Evolutionary conservation across 768 basidiomycete species (phyloP).

Genomic region (Dioszegia aurantiaca): DNA sequence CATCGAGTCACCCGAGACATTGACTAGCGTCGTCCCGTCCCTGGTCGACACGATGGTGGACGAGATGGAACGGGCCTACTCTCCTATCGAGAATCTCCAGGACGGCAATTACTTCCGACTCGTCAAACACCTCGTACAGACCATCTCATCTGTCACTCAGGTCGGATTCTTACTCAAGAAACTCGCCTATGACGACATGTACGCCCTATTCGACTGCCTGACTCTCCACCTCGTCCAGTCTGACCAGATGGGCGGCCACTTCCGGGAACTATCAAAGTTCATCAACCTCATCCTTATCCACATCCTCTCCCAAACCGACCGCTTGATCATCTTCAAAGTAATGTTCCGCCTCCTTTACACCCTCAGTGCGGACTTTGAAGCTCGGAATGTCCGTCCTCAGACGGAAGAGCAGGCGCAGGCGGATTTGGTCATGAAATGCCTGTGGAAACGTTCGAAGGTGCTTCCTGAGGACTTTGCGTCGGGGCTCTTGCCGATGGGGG

Average conservation of each 20-base stretch:
- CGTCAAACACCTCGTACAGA: slow-evolving; percentile 96
- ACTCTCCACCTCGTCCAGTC: slow-evolving; percentile 88
- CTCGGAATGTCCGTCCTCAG: slow-evolving; percentile 59
- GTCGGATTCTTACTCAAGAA: slow-evolving; percentile 82
- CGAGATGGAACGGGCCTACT: slow-evolving; percentile 89
- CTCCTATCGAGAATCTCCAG: slow-evolving; percentile 69
- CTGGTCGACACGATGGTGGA: slow-evolving; percentile 85
- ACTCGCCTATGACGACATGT: slow-evolving; percentile 76
- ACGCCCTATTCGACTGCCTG: slow-evolving; percentile 83
- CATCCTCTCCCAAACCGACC: slow-evolving; percentile 81
- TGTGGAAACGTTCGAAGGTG: slow-evolving; percentile 95
- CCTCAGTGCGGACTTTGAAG: slow-evolving; percentile 59
- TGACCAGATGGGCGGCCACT: slow-evolving; percentile 76
- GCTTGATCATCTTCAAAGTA: slow-evolving; percentile 72
- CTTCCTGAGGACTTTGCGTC: slow-evolving; percentile 87
- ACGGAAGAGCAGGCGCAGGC: slow-evolving; percentile 84
- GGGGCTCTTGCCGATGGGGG: slow-evolving; percentile 74
- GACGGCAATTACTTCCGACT: slow-evolving; percentile 81
- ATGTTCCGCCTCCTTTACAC: slow-evolving; percentile 78
- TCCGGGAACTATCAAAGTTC: slow-evolving; percentile 90
- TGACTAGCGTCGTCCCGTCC: slow-evolving; percentile 68
- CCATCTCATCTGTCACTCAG: slow-evolving; percentile 90
- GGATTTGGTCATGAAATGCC: slow-evolving; percentile 89
- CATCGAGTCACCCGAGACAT: slow-evolving; percentile 71
- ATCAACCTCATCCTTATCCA: slow-evolving; percentile 98